Conservation (phyloP, 176 grass and related monocot species). For the Puccinellia tenuiflora region DNA sequence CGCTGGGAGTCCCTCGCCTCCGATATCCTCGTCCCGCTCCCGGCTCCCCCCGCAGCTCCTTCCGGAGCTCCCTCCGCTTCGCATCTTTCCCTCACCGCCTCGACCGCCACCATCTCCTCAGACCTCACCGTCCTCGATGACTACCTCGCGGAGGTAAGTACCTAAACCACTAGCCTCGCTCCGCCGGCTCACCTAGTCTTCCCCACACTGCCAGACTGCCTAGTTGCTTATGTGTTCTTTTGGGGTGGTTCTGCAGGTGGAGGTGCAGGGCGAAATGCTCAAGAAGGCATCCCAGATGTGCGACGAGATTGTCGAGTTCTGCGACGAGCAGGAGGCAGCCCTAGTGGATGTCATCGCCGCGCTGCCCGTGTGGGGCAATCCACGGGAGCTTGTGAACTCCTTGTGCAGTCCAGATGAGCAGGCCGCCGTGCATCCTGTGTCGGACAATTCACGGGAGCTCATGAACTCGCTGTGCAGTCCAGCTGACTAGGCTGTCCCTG, state of each 20-base stretch:
- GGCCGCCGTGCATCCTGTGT: neutral
- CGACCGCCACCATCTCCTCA: neutral
- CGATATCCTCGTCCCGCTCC: neutral
- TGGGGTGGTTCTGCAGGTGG: slow-evolving; percentile 19
- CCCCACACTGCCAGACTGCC: neutral
- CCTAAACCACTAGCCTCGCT: neutral
- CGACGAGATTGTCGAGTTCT: slow-evolving; percentile 5
- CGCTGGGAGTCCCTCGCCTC: slow-evolving; percentile 51
- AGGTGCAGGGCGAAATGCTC: neutral
- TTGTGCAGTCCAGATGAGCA: neutral
- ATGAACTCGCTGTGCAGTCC: neutral
- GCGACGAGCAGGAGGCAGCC: slow-evolving; percentile 11
- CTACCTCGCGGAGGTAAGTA: slow-evolving; percentile 19
- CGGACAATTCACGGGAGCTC: slow-evolving; percentile 9
- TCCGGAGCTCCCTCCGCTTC: neutral
- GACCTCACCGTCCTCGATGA: slow-evolving; percentile 14
- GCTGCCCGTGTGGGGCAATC: slow-evolving; percentile 44
- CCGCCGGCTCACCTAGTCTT: neutral
- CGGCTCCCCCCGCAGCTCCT: neutral
- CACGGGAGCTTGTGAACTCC: slow-evolving; percentile 18
- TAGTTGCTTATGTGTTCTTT: neutral
- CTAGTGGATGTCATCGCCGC: slow-evolving; percentile 7
- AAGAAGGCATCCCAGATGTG: neutral
- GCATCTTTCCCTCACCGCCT: neutral
- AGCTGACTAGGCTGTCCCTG: neutral